Conservation (phyloP, 371 early-diverging fungal species). For the Coemansia sp. region DNA sequence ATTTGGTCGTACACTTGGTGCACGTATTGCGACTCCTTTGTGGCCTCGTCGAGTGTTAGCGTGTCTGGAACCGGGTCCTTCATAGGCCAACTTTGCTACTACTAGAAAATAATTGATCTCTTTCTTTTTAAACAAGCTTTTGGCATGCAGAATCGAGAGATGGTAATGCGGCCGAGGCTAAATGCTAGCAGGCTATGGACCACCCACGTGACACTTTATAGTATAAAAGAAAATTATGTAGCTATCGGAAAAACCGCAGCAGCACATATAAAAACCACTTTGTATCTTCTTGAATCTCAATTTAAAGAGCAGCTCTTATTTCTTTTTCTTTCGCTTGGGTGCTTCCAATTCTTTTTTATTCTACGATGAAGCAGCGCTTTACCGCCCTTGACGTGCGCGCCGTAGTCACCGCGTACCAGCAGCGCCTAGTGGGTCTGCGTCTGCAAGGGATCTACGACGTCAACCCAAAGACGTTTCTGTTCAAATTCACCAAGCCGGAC, state of each 20-base stretch:
- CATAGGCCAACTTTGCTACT: conserved; percentile 10
- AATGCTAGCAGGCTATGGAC: not conserved
- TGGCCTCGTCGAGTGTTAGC: conserved; percentile 54
- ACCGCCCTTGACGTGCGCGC: conserved; percentile 86
- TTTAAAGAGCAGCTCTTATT: not conserved
- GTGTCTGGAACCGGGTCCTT: conserved; percentile 48
- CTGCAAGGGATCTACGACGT: conserved; percentile 95
- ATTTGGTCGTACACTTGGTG: conserved; percentile 92
- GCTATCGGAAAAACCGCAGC: not conserved
- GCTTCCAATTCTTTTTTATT: not conserved
- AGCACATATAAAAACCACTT: too few species aligned
- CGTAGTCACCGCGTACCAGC: conserved; percentile 65
- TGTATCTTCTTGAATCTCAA: too few species aligned
- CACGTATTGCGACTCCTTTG: conserved; percentile 77
- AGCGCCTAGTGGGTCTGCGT: conserved; percentile 77
- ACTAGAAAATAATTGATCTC: not conserved
- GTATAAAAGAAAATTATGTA: not conserved
- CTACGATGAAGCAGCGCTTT: conserved; percentile 64
- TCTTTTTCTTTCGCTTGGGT: not conserved
- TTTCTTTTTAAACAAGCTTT: not conserved
- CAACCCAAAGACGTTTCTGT: conserved; percentile 83
- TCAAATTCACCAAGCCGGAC: conserved; percentile 93
- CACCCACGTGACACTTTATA: not conserved
- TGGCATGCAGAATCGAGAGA: too few species aligned
- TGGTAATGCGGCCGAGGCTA: not conserved